Conservation (phyloP, 495 filamentous ascomycete species). For the Daldinia caldariorum region DNA sequence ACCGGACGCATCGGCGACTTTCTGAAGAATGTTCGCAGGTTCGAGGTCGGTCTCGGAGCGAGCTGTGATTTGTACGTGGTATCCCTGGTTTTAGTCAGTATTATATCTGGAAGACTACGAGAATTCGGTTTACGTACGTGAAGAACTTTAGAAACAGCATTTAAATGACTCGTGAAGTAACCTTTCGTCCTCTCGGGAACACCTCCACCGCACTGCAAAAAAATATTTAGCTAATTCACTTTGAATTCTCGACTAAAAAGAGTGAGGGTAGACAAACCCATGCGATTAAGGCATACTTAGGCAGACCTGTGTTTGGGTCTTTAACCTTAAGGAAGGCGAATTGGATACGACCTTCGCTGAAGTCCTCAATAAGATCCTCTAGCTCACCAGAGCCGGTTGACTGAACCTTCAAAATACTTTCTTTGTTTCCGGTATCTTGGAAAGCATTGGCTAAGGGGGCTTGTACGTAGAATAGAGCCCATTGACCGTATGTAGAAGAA, state of each 20-base stretch:
- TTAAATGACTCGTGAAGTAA: conserved; percentile 94
- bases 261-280: conserved; percentile 64
- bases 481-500: conserved; percentile 68
- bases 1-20: conserved; percentile 95
- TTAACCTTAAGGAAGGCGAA: conserved; percentile 97
- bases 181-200: conserved; percentile 98
- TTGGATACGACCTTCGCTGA: conserved; percentile 95
- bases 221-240: conserved; percentile 43
- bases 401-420: conserved; percentile 94
- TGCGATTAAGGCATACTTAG: conserved; percentile 91
- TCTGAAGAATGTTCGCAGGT: conserved; percentile 87
- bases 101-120: conserved; percentile 18
- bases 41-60: conserved; percentile 88
- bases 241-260: conserved; percentile 41
- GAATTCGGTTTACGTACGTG: conserved; percentile 66
- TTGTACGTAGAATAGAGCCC: conserved; percentile 92
- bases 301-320: conserved; percentile 88
- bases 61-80: conserved; percentile 96
- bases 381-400: conserved; percentile 94
- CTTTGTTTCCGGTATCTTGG: conserved; percentile 83
- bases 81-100: conserved; percentile 66
- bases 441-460: conserved; percentile 91
- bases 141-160: conserved; percentile 86
- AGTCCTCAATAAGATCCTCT: conserved; percentile 93
- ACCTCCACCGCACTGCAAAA: conserved; percentile 80